Base-by-base conservation (phyloP, 169 alveolate genomes). In the Eimeria mitis region DNA sequence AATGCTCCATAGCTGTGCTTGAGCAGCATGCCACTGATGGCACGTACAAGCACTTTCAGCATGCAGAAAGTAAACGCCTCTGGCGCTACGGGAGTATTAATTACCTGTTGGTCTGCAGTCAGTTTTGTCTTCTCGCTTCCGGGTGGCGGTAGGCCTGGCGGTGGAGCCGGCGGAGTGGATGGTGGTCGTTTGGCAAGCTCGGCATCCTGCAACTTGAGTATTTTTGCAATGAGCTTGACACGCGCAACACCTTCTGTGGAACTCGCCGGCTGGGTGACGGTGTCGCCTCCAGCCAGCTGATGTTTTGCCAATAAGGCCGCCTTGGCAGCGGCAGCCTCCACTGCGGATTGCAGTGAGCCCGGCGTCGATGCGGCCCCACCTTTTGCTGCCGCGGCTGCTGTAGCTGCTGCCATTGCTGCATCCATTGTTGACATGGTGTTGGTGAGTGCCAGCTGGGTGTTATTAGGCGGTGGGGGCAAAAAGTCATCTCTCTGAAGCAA, bases 261-360 rank as follows among this genome's bases (percentile, higher is more conserved):
- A 79, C 89, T 89, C 31, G 47, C 37, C 25, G 96, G 83, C 87
- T 68, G 84, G 28, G 61, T 89, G 84, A 65, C 31, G 52, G 63
- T 31, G 63, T 78, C 95, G 40, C 44, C 56, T 31, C 76, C 89
- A 73, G 91, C 95, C 40, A 56, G 95, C 78, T 76, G 88, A 31
- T 68, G 88, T 63, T 95, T 88, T n/a, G 89, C 95, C 70, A 88
- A 44, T n/a, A 79, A 37, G 21, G 95, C 95, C 13, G 95, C 95
- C 63, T 89, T 89, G 11, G 97, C 97, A 40, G 97, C 97, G 13
- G 97, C 97, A 5, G 89, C 95, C 34, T 94, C 97, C 42, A 89
- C 97, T 37, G 95, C 94, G 44, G 96, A 84, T 70, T 94, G 96
- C 89, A 94, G 83, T 9, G 95, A 94, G 44, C 83, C 89, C 31